Evolutionary conservation across 805 yeast genomes (phyloP), one percentile per base, ranked within the genome.

Genomic region (Myxozyma sirexii): DNA sequence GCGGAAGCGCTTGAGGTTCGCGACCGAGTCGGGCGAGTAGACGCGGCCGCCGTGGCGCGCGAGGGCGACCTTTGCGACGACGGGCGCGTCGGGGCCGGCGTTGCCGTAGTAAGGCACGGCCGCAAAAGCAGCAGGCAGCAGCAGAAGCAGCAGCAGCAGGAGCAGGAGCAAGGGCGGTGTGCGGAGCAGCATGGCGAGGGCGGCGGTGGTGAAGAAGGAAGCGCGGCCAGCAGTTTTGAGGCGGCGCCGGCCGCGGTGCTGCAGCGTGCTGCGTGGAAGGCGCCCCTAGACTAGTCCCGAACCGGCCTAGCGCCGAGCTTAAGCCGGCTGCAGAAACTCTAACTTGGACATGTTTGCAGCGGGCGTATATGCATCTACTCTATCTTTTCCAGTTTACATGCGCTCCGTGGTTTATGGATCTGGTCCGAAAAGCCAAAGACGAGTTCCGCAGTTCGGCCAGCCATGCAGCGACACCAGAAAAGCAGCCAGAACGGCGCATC

Each of bases 31-130:
- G 8, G 62, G 54, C 13, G 38, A 5, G 54, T 60, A 60, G 23
- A 57, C 62, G n/a, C 57, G 48, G 15, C 64, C 64, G 51, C 64
- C 64, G 38, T 44, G 57, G n/a, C 64, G 53, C 19, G 6, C 24
- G 43, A 60, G 49, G 29, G 44, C 56, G 12, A 53, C 31, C 15
- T 29, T 45, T 12, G 57, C 64, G 51, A 60, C 64, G 37, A 53
- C 56, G 55, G 46, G 50, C 8, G 56, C 60, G 21, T 31, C 44
- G 17, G 52, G 49, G 7, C 51, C 23, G 13, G 15, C 45, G 37
- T 46, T 31, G 42, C 60, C 63, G 26, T 26, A 33, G 46, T 39
- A 55, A 13, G 60, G 57, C n/a, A 51, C 39, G 8, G 42, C 45
- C 4, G 62, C 62, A 12, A 33, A 8, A 8, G 54, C 54, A 7